These are phyloP conservation scores for Cladophialophora bantiana DNA, from an alignment of 2,329 filamentous ascomycete genomes.

Conservation along the genomic window DNA sequence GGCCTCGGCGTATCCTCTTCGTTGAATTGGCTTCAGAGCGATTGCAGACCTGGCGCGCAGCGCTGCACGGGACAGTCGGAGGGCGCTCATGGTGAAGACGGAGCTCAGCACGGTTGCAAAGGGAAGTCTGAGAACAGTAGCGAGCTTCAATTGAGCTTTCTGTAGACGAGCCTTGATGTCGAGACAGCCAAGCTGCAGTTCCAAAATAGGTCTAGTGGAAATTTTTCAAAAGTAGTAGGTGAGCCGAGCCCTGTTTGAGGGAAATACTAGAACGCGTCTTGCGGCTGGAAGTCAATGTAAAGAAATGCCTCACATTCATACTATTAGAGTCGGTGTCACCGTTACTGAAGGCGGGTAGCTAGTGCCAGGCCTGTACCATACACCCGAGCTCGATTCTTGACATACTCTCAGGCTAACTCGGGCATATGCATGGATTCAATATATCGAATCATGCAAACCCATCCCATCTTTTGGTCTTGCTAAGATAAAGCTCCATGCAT, in stretches of 20 bases:
- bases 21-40: constrained; percentile 77
- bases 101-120: constrained; percentile 5
- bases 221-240: constrained; percentile 11
- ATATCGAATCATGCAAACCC: too few species aligned
- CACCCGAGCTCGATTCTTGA: too few species aligned
- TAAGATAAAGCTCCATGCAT: too few species aligned
- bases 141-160: constrained; percentile 36
- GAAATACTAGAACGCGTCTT: background rate
- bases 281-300: background rate
- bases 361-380: too few species aligned
- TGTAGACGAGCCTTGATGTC: constrained; percentile 23
- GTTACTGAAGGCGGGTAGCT: too few species aligned
- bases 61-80: constrained; percentile 90
- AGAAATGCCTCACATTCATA: too few species aligned
- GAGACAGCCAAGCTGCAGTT: constrained; percentile 28
- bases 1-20: constrained; percentile 89
- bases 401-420: too few species aligned
- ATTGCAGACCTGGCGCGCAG: constrained; percentile 76
- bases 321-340: too few species aligned
- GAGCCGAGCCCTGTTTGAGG: background rate
- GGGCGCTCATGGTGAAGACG: constrained; percentile 81
- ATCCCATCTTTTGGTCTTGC: too few species aligned
- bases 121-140: constrained; percentile 6
- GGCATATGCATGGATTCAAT: too few species aligned
- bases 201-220: constrained; percentile 18